Conservation (phyloP, 139 green algal species). For the Chlamydomonas urium region DNA sequence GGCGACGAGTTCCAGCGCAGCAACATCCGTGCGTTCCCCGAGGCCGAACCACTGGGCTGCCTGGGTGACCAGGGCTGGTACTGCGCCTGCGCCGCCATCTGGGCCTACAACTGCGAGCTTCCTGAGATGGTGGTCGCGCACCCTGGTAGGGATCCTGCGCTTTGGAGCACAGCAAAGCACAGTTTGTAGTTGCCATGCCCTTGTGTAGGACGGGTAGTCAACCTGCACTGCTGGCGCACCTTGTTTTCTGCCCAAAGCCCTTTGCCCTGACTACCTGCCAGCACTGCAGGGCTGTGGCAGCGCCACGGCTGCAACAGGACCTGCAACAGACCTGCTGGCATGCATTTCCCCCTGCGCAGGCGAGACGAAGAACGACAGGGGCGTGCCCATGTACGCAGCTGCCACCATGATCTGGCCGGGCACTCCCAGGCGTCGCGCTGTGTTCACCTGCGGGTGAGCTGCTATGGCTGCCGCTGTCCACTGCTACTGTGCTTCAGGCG, state of each 20-base stretch:
- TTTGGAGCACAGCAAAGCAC: no score
- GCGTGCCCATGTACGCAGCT: constrained; percentile 3
- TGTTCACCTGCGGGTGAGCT: background rate
- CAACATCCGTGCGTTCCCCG: constrained; percentile 6
- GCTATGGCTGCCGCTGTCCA: background rate
- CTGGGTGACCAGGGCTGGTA: constrained; percentile 28
- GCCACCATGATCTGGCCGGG: constrained; percentile 11
- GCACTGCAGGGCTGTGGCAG: background rate
- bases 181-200: no score
- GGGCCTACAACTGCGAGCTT: constrained; percentile 13
- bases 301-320: background rate
- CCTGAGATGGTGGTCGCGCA: constrained; percentile 12
- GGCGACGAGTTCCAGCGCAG: constrained; percentile 6
- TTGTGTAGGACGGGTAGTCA: no score
- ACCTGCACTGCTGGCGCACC: no score
- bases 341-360: background rate
- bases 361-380: background rate
- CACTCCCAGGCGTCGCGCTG: background rate
- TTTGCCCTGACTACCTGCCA: background rate
- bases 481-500: no score
- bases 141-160: constrained; percentile 15
- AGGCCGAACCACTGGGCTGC: constrained; percentile 10
- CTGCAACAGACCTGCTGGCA: background rate
- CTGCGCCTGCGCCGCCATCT: constrained; percentile 17
- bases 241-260: background rate